These are phyloP conservation scores for Nicotiana noctiflora DNA, from an alignment of 257 asterid species.

Conservation along the genomic window DNA sequence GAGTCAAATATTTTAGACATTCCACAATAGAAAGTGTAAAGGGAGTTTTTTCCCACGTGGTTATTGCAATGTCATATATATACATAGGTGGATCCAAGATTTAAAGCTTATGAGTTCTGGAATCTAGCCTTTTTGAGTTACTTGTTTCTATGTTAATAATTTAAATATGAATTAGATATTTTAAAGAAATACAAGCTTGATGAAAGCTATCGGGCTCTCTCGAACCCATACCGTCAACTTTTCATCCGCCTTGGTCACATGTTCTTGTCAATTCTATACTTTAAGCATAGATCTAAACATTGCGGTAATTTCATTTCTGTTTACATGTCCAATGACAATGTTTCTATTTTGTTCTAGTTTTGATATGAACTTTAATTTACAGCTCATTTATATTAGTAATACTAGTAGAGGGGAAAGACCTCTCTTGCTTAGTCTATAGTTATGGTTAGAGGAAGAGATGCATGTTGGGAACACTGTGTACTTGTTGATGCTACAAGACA, in stretches of 20 bases:
- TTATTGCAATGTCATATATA: neutral
- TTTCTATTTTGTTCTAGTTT: neutral
- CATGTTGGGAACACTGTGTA: slow-evolving; percentile 45
- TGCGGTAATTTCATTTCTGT: neutral
- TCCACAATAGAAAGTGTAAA: too few relatives aligned
- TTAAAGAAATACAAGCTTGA: too few relatives aligned
- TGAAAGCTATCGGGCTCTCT: too few relatives aligned
- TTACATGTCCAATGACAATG: neutral
- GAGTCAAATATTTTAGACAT: neutral
- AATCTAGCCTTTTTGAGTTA: too few relatives aligned
- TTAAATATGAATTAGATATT: too few relatives aligned
- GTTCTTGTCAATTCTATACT: neutral
- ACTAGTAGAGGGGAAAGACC: neutral
- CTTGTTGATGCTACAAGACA: slow-evolving; percentile 43
- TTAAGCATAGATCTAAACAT: neutral
- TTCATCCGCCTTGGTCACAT: neutral
- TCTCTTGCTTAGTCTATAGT: neutral
- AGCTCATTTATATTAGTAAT: neutral
- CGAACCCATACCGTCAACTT: too few relatives aligned
- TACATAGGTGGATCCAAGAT: too few relatives aligned
- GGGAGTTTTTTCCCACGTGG: neutral
- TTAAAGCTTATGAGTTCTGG: too few relatives aligned
- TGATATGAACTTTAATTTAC: neutral
- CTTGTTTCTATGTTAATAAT: too few relatives aligned
- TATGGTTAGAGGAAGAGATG: slow-evolving; percentile 48